phyloP scores from a whole-genome alignment of 2,329 filamentous ascomycete species.

The Alternaria sp. region DNA sequence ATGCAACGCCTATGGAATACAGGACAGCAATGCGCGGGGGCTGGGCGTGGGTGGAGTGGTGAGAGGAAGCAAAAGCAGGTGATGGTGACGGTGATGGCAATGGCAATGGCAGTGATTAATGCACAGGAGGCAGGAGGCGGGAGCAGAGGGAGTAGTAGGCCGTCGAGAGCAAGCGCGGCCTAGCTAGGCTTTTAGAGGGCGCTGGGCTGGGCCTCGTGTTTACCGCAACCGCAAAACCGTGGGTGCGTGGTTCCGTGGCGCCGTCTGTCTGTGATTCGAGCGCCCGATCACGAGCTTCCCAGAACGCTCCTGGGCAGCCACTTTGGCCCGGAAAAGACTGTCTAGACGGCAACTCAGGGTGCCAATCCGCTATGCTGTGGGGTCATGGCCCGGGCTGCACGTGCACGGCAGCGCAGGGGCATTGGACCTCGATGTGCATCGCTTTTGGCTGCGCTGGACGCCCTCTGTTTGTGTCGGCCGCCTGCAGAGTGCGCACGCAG shows the following conservation, averaged over 20 bases:
- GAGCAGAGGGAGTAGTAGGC: slow-evolving; percentile 12
- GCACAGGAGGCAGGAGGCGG: neutral
- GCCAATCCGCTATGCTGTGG: slow-evolving; percentile 28
- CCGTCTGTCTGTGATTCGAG: slow-evolving; percentile 22
- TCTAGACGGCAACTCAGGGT: slow-evolving; percentile 13
- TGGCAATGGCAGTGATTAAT: neutral
- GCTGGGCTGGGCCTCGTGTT: slow-evolving; percentile 20
- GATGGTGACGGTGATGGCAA: neutral
- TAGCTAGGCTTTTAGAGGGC: slow-evolving; percentile 16
- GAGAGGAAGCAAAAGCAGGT: slow-evolving; percentile 2
- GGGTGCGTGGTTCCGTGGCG: slow-evolving; percentile 12
- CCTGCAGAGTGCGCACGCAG: neutral
- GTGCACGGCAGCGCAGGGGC: slow-evolving; percentile 6
- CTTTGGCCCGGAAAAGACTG: slow-evolving; percentile 12
- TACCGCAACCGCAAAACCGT: slow-evolving; percentile 1
- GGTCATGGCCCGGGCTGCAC: slow-evolving; percentile 19
- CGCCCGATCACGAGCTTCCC: slow-evolving; percentile 20
- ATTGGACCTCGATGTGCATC: neutral
- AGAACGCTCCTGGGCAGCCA: slow-evolving; percentile 3
- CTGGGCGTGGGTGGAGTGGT: slow-evolving; percentile 3
- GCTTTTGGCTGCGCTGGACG: neutral
- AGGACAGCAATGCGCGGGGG: slow-evolving; percentile 6
- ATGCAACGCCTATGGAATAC: slow-evolving; percentile 18
- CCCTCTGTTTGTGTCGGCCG: neutral
- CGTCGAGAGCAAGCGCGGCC: slow-evolving; percentile 26